Evolutionary conservation across 192 early-diverging fungal species (phyloP), one percentile per base, ranked within the genome.

Genomic region (Umbelopsis sp.): DNA sequence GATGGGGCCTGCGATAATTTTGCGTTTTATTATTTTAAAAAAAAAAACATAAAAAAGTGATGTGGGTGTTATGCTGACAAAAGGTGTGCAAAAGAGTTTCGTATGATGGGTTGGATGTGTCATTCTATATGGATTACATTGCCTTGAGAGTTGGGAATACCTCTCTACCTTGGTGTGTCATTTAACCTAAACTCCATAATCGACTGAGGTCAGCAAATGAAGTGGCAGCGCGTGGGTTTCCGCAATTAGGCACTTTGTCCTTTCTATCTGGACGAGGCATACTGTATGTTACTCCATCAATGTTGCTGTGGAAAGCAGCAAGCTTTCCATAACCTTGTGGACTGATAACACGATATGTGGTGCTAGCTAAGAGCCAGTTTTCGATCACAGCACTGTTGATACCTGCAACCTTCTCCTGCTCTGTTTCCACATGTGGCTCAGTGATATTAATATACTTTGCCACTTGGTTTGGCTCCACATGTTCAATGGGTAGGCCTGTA

Each of bases 361-460:
- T 79, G 45, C 74, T 47, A 12, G 80, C 77, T 22, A 83, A 50
- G 41, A 83, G 71, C 82, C 80, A 83, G 68, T 83, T 83, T 49
- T 83, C 82, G 47, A 83, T 79, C 20, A 78, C 53, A 16, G 82
- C 79, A 41, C 77, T 73, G 53, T 78, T 76, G 9, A 78, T 70
- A 47, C 71, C 79, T 21, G 72, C 71, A 16, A 66, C 53, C 71
- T 70, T 76, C 20, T 75, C 45, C 21, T 69, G 75, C 11, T 49
- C 36, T 4, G 69, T 77, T 20, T 73, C 69, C 24, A 71, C 45
- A 14, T 54, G 51, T 11, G 72, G 75, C n/a, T 67, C 21, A n/a
- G 72, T 68, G 3, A 81, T 75, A 50, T 81, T 66, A 31, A 81
- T 81, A 41, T 81, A 81, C 41, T 81, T 81, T 14, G 79, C 74